Percentiles rank a stretch among this genome's conserved stretches.
phyloP scores from a whole-genome alignment of 73 alveolate species.

The Paraurostyla sp. region DNA sequence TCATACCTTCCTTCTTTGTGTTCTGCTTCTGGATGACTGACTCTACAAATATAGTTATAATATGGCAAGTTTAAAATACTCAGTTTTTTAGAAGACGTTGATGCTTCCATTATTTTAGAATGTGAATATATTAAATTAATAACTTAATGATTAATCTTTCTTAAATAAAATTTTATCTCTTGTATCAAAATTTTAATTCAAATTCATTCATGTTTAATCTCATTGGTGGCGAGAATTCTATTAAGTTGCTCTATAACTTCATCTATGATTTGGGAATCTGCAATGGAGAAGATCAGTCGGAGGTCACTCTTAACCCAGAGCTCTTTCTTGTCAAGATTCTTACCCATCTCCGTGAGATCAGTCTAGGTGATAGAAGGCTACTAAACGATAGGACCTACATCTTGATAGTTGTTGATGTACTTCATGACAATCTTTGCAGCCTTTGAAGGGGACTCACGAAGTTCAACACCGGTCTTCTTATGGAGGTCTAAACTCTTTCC shows the following conservation, averaged over 20 bases:
- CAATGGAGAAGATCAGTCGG: conserved; percentile 30
- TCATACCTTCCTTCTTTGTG: neutral
- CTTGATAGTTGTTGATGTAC: conserved; percentile 33
- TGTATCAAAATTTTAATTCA: neutral
- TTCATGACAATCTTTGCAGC: conserved; percentile 15
- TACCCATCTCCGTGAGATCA: neutral
- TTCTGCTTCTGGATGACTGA: neutral
- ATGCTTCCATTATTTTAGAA: neutral
- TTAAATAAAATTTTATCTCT: neutral
- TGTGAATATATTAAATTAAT: conserved; percentile 3
- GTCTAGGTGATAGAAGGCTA: neutral
- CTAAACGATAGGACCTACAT: conserved; percentile 11
- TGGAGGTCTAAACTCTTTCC: neutral
- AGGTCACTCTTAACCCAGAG: neutral
- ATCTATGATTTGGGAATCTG: conserved; percentile 12
- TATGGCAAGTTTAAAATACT: neutral
- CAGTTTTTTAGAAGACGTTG: conserved; percentile 33
- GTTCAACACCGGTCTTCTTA: conserved; percentile 17
- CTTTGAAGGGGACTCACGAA: conserved; percentile 27
- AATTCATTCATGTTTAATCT: neutral
- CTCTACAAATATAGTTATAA: neutral
- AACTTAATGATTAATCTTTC: too few species aligned
- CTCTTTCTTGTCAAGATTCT: conserved; percentile 15
- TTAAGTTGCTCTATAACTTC: conserved; percentile 1
- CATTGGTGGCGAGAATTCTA: neutral